Base-by-base conservation (phyloP, 768 basidiomycete genomes). In the Dentipellis fragilis region DNA sequence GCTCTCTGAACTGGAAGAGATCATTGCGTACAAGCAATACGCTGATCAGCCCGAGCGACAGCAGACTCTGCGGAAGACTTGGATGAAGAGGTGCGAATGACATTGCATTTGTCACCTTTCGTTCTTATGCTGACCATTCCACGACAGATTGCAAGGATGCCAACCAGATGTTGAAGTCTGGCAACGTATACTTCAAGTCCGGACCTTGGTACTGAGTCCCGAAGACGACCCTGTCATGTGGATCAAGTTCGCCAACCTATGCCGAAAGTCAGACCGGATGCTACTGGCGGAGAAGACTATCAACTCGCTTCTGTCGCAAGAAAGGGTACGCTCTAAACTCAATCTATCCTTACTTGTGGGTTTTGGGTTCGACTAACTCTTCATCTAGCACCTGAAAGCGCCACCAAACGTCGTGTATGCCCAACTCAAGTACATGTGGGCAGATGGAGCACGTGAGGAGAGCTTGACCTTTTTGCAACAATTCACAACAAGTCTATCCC, bases 151-250 rank as follows among this genome's bases (percentile, higher is more conserved):
- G 40, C 87, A 91, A 73, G 96, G 93, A 1, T 97, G 94, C 70
- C 93, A 98, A 66, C 91, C 92, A 21, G 96, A 98, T 64, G 95
- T 98, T 36, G 96, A 99, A 70, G 93, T 96, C 4, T 99, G 96
- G 96, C 96, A 98, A 68, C 84, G 95, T 17, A 90, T 98, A 54
- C 75, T 99, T 9, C 95, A 97, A 75, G 93, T 99, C 50, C 82
- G 96, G 53, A 92, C 94, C 0, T 77, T 98, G 52, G 93, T 99
- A 19, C 75, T 97, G 23, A 89, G 83, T 46, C 95, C 96, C 0
- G 89, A 89, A 60, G 93, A 96, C 59, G 93, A 97, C 66, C 91
- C 89, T 46, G 81, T 89, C 48, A 97, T 96, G 84, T 98, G 94
- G 93, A 96, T 99, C 71, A 93, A 96, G 71, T 97, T 99, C 65